Evolutionary conservation across 805 yeast genomes (phyloP).

Genomic region (Lachancea quebecensis): DNA sequence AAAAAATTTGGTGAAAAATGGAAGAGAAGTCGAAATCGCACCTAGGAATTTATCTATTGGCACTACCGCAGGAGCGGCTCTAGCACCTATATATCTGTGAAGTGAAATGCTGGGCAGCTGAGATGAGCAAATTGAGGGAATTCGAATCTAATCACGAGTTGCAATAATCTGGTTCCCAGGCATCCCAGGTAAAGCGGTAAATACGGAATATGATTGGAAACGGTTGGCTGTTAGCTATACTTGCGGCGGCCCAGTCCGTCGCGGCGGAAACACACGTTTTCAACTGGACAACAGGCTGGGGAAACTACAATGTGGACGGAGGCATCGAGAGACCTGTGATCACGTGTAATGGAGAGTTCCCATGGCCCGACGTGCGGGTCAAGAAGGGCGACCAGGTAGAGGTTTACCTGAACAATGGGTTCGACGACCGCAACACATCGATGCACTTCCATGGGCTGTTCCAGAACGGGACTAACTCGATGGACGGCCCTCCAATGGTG

Average conservation of each 20-base stretch:
- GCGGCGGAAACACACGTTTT: constrained; percentile 44
- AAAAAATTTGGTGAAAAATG: neutral
- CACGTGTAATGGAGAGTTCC: constrained; percentile 50
- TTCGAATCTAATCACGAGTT: neutral
- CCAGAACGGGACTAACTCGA: constrained; percentile 57
- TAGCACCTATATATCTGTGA: constrained; percentile 2
- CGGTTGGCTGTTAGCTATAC: constrained; percentile 2
- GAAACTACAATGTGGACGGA: constrained; percentile 37
- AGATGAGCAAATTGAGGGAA: neutral
- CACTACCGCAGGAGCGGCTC: neutral
- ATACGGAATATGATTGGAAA: neutral
- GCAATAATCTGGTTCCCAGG: neutral
- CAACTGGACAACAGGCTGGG: constrained; percentile 64
- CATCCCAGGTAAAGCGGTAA: neutral
- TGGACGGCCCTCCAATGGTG: constrained; percentile 89
- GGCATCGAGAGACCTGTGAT: constrained; percentile 35
- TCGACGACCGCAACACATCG: constrained; percentile 50
- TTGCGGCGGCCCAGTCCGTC: constrained; percentile 1
- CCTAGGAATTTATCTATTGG: neutral
- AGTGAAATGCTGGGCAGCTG: neutral
- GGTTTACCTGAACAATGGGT: constrained; percentile 68
- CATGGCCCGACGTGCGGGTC: constrained; percentile 80
- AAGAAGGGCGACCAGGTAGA: constrained; percentile 73
- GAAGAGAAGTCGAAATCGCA: constrained; percentile 1
- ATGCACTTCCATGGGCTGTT: constrained; percentile 94